phyloP scores from a whole-genome alignment of 192 early-diverging fungal genomes.

The Coemansia sp. region DNA sequence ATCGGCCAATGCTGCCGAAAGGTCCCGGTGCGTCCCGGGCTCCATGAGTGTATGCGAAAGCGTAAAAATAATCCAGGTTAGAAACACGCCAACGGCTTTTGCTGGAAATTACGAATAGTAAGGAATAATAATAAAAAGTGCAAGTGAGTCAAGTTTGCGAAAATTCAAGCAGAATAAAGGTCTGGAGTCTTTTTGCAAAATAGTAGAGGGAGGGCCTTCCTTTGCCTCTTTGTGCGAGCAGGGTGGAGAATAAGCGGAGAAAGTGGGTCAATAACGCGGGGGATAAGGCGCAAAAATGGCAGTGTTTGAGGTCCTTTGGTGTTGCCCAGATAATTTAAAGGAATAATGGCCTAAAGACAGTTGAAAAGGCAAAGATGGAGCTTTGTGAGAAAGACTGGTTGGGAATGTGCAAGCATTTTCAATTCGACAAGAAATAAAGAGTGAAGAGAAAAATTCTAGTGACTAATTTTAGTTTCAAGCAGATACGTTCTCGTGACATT shows the following conservation, averaged over 20 bases:
- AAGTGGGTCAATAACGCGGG: neutral
- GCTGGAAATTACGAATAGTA: neutral
- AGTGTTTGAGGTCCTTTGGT: neutral
- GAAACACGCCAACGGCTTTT: neutral
- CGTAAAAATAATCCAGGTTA: neutral
- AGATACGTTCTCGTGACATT: constrained; percentile 1
- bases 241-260: constrained; percentile 1
- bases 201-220: too few species aligned
- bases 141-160: neutral
- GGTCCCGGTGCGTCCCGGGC: constrained; percentile 12
- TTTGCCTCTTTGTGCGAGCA: too few species aligned
- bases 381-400: neutral
- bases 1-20: neutral
- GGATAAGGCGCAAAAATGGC: constrained; percentile 1
- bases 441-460: neutral
- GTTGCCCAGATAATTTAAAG: constrained; percentile 5
- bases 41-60: constrained; percentile 7
- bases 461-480: neutral
- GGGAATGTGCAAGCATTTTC: neutral
- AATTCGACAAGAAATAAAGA: neutral
- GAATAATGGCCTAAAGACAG: neutral
- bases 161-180: neutral
- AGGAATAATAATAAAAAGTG: neutral
- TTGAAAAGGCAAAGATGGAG: neutral
- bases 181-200: neutral